These are phyloP conservation scores for Melanomma pulvis-pyrius DNA, from an alignment of 495 filamentous ascomycete species.

Conservation along the genomic window DNA sequence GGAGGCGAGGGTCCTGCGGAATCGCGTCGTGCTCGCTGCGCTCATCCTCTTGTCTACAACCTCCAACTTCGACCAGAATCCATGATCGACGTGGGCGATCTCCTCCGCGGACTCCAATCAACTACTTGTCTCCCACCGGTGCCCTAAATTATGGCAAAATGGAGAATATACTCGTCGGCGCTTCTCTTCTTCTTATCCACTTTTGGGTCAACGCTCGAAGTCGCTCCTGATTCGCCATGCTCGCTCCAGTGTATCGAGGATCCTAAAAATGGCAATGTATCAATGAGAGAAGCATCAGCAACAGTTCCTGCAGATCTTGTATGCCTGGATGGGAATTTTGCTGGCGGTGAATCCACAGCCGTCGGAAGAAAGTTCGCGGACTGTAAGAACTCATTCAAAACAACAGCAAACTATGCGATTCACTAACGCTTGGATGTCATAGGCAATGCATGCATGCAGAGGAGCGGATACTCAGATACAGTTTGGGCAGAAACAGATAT, in stretches of 20 bases:
- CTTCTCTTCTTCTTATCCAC: neutral
- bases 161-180: neutral
- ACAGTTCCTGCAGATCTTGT: neutral
- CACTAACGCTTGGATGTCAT: neutral
- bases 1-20: neutral
- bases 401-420: neutral
- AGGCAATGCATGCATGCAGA: constrained; percentile 3
- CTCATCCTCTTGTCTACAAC: neutral
- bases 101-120: neutral
- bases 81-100: neutral
- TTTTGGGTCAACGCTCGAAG: neutral
- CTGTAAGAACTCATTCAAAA: neutral
- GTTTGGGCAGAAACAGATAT: neutral
- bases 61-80: neutral
- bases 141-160: neutral
- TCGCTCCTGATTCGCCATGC: constrained; percentile 1
- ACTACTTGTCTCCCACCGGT: neutral
- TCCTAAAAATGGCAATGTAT: neutral
- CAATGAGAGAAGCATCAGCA: neutral
- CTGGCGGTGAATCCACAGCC: neutral
- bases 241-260: neutral
- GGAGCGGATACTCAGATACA: neutral
- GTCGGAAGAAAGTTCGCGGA: neutral
- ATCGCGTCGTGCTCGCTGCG: neutral
- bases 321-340: neutral